Evolutionary conservation across 371 early-diverging fungal genomes (phyloP).

Genomic region (Mortierella sp.): DNA sequence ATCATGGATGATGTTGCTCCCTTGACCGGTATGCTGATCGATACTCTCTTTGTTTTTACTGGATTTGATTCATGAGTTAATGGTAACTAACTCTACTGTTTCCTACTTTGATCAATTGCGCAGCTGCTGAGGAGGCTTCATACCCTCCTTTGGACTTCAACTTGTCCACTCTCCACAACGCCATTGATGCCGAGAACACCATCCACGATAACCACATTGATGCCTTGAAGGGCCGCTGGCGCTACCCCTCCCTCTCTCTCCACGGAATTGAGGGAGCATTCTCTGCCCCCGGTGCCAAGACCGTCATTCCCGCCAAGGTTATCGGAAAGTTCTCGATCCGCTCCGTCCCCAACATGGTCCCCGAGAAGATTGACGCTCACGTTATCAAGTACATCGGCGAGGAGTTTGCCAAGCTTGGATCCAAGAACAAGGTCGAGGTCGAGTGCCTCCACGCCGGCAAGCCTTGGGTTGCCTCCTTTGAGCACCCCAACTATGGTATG

Average conservation of each 20-base stretch:
- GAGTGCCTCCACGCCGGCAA: slow-evolving; percentile 89
- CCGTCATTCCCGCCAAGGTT: slow-evolving; percentile 96
- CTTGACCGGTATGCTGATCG: slow-evolving; percentile 70
- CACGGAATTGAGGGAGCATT: slow-evolving; percentile 98
- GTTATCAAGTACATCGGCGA: slow-evolving; percentile 80
- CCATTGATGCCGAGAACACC: slow-evolving; percentile 84
- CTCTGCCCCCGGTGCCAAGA: slow-evolving; percentile 94
- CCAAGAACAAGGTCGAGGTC: slow-evolving; percentile 86
- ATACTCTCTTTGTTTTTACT: not conserved
- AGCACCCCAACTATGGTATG: slow-evolving; percentile 92
- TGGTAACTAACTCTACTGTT: not conserved
- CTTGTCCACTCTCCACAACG: slow-evolving; percentile 82
- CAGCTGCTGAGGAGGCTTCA: slow-evolving; percentile 81
- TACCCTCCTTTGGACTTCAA: slow-evolving; percentile 89
- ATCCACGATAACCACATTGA: slow-evolving; percentile 82
- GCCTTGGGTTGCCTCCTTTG: slow-evolving; percentile 93
- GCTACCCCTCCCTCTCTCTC: slow-evolving; percentile 94
- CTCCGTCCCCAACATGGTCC: slow-evolving; percentile 92
- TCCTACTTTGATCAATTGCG: not conserved
- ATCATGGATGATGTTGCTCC: slow-evolving; percentile 93
- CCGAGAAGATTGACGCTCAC: slow-evolving; percentile 79
- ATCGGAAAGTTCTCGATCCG: slow-evolving; percentile 98
- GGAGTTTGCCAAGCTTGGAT: slow-evolving; percentile 90
- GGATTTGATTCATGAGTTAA: not conserved
- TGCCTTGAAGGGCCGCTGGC: slow-evolving; percentile 93